phyloP scores from a whole-genome alignment of 2,329 filamentous ascomycete species.

The Ambrosiella cleistominuta region DNA sequence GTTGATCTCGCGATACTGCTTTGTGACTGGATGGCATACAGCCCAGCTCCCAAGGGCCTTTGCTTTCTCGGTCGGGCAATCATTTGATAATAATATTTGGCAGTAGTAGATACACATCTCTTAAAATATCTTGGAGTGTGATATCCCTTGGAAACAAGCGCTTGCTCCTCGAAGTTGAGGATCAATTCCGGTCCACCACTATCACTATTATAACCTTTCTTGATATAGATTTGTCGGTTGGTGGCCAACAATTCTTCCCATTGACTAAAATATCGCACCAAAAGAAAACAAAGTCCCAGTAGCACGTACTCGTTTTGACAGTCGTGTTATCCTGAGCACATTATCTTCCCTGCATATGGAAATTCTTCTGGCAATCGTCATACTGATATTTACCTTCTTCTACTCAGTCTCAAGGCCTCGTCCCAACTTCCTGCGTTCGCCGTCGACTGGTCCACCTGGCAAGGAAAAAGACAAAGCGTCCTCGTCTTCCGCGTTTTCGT shows the following conservation, averaged over 20 bases:
- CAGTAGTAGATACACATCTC: not conserved
- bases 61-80: not conserved
- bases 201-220: not conserved
- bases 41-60: not conserved
- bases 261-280: not conserved
- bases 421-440: constrained; percentile 9
- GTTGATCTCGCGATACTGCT: not conserved
- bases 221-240: not conserved
- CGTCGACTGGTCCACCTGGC: not conserved
- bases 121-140: not conserved
- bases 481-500: constrained; percentile 1
- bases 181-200: not conserved
- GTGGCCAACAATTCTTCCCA: not conserved
- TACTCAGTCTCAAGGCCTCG: constrained; percentile 11
- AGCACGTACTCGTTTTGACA: not conserved
- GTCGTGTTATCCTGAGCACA: not conserved
- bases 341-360: constrained; percentile 5
- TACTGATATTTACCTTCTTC: constrained; percentile 10
- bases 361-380: constrained; percentile 4
- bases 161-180: not conserved
- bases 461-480: constrained; percentile 4
- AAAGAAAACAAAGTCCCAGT: not conserved
- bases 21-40: not conserved
- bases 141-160: not conserved
- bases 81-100: not conserved